Percentiles rank a stretch among this genome's conserved stretches.
These are phyloP conservation scores for Phytopythium litorale DNA, from an alignment of 352 stramenopile genomes.

Conservation along the genomic window DNA sequence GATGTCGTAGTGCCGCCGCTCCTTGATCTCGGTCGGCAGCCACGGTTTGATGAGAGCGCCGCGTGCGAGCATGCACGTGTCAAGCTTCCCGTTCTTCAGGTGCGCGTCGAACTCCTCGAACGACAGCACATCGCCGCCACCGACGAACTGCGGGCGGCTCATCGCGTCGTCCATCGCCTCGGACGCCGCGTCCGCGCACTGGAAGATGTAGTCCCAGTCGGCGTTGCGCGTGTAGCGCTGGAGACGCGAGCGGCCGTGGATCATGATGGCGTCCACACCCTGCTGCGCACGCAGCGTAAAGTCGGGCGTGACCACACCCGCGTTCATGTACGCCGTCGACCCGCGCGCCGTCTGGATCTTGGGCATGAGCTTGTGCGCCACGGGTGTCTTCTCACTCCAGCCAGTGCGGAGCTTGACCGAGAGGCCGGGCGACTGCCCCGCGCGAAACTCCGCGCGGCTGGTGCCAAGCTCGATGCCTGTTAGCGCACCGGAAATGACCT, in stretches of 20 bases:
- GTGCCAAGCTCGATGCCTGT: conserved; percentile 77
- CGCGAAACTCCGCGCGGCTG: conserved; percentile 22
- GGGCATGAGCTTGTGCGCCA: conserved; percentile 91
- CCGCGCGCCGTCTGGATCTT: conserved; percentile 84
- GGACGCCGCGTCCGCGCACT: conserved; percentile 76
- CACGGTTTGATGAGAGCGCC: conserved; percentile 99
- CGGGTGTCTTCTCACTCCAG: conserved; percentile 94
- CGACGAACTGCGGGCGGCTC: conserved; percentile 88
- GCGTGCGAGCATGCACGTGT: conserved; percentile 88
- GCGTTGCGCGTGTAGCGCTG: conserved; percentile 97
- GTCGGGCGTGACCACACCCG: conserved; percentile 60
- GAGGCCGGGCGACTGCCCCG: conserved; percentile 62
- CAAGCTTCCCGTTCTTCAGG: conserved; percentile 77
- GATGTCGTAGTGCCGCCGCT: conserved; percentile 96
- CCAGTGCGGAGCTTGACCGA: conserved; percentile 98
- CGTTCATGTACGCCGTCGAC: conserved; percentile 70
- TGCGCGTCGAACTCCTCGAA: conserved; percentile 84
- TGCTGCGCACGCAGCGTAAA: conserved; percentile 70
- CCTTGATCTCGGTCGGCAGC: conserved; percentile 99
- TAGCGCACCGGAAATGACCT: conserved; percentile 87
- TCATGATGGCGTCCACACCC: conserved; percentile 65
- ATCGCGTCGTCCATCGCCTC: conserved; percentile 11
- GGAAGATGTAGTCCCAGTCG: conserved; percentile 98
- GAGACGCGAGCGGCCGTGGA: conserved; percentile 96
- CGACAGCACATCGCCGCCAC: conserved; percentile 86